Percentiles rank a stretch among this genome's conserved stretches.
phyloP scores from a whole-genome alignment of 192 early-diverging fungal genomes.

The Coemansia sp. region DNA sequence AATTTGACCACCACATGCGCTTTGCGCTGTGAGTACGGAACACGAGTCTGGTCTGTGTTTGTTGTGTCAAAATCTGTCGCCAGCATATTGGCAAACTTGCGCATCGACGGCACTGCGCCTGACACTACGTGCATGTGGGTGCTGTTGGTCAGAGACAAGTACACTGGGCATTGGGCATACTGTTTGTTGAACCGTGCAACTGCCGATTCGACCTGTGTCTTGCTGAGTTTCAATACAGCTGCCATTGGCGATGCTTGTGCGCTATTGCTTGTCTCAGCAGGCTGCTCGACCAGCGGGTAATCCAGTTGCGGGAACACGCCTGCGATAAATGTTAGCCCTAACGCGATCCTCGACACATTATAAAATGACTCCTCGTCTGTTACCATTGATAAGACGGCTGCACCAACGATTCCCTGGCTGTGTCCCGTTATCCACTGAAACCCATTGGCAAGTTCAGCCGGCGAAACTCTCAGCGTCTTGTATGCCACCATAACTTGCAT shows the following conservation, averaged over 20 bases:
- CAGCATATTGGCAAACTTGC: conserved; percentile 79
- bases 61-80: conserved; percentile 75
- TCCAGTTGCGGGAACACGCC: conserved; percentile 81
- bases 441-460: conserved; percentile 58
- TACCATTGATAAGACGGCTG: conserved; percentile 80
- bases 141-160: conserved; percentile 83
- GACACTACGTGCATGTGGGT: conserved; percentile 78
- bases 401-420: conserved; percentile 87
- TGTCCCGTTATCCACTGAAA: conserved; percentile 78
- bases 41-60: conserved; percentile 77
- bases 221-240: conserved; percentile 72
- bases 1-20: conserved; percentile 78
- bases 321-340: conserved; percentile 80
- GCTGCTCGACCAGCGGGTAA: conserved; percentile 55
- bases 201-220: conserved; percentile 68
- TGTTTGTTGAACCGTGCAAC: conserved; percentile 69
- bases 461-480: conserved; percentile 64
- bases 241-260: conserved; percentile 79
- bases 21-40: conserved; percentile 81
- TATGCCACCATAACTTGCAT: conserved; percentile 84
- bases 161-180: conserved; percentile 56
- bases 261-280: not conserved
- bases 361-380: conserved; percentile 81
- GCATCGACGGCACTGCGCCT: conserved; percentile 77
- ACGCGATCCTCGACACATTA: conserved; percentile 71